Percentiles rank a stretch among this genome's conserved stretches.
phyloP scores from a whole-genome alignment of 768 basidiomycete genomes.

The Sistotremastrum niveocremeum region DNA sequence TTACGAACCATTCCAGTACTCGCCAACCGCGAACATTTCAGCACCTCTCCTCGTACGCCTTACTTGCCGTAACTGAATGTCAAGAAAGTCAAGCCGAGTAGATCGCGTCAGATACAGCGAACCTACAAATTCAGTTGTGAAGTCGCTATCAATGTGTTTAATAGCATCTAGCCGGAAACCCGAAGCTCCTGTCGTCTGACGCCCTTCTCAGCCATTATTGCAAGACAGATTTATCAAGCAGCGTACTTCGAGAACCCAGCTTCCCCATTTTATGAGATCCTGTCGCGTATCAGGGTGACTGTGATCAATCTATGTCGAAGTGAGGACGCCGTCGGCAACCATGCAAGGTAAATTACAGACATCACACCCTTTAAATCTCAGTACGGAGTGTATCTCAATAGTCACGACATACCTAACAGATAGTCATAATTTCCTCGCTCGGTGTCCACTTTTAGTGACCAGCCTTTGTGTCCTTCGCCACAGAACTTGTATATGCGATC shows the following conservation, averaged over 20 bases:
- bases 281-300: constrained; percentile 66
- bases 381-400: constrained; percentile 38
- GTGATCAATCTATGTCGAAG: constrained; percentile 53
- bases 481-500: constrained; percentile 63
- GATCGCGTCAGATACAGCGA: neutral
- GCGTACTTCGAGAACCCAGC: constrained; percentile 53
- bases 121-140: constrained; percentile 57
- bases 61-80: constrained; percentile 35
- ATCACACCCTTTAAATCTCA: neutral
- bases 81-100: neutral
- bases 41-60: constrained; percentile 31
- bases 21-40: constrained; percentile 56
- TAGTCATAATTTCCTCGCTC: constrained; percentile 88
- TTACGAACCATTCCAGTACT: constrained; percentile 72
- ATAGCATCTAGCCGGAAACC: constrained; percentile 87
- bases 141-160: constrained; percentile 71
- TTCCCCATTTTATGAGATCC: constrained; percentile 66
- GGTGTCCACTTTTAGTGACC: constrained; percentile 68
- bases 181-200: constrained; percentile 48
- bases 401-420: constrained; percentile 39
- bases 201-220: neutral
- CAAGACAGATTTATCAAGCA: constrained; percentile 1
- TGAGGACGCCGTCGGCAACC: constrained; percentile 5
- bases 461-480: constrained; percentile 53
- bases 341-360: neutral